A percentile compares a stretch with the other conserved stretches of the same genome.
These are phyloP conservation scores for Candida frijolesensis DNA, from an alignment of 1,139 yeast genomes.

Conservation along the genomic window DNA sequence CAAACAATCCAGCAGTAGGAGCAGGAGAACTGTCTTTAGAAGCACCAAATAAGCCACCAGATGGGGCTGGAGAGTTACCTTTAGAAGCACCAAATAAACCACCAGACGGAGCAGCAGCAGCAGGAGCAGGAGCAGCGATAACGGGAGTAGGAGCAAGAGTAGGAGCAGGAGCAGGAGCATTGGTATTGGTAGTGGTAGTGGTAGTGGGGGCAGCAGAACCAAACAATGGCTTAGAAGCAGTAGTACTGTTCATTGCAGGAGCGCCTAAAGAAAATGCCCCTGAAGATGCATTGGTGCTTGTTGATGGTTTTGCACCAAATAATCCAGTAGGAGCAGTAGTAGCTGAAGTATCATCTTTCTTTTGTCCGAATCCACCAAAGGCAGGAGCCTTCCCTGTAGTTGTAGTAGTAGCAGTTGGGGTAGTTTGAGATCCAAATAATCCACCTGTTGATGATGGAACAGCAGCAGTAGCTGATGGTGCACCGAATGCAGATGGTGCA, in stretches of 20 bases:
- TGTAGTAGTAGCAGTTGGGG: slow-evolving; percentile 22
- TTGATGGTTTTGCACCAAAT: slow-evolving; percentile 14
- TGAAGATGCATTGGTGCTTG: slow-evolving; percentile 9
- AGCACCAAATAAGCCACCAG: slow-evolving; percentile 20
- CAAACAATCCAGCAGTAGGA: slow-evolving; percentile 22
- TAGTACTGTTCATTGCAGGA: neutral
- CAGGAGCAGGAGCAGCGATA: neutral
- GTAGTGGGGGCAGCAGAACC: neutral
- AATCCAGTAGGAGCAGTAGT: slow-evolving; percentile 9
- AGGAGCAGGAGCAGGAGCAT: slow-evolving; percentile 4
- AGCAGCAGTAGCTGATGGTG: slow-evolving; percentile 23
- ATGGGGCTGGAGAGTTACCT: slow-evolving; percentile 17
- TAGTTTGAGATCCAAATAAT: slow-evolving; percentile 26
- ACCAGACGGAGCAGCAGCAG: slow-evolving; percentile 3
- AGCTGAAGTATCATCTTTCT: slow-evolving; percentile 18
- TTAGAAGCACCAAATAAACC: slow-evolving; percentile 10
- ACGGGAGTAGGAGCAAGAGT: neutral
- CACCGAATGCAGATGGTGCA: slow-evolving; percentile 13
- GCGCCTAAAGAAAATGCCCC: slow-evolving; percentile 23
- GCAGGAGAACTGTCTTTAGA: slow-evolving; percentile 20
- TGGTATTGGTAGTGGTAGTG: neutral
- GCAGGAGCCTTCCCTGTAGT: slow-evolving; percentile 13
- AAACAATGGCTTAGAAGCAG: neutral
- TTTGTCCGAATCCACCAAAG: slow-evolving; percentile 17
- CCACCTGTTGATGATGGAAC: slow-evolving; percentile 15